Conservation (phyloP, 208 protist genomes). For the Trypanosoma mega region DNA sequence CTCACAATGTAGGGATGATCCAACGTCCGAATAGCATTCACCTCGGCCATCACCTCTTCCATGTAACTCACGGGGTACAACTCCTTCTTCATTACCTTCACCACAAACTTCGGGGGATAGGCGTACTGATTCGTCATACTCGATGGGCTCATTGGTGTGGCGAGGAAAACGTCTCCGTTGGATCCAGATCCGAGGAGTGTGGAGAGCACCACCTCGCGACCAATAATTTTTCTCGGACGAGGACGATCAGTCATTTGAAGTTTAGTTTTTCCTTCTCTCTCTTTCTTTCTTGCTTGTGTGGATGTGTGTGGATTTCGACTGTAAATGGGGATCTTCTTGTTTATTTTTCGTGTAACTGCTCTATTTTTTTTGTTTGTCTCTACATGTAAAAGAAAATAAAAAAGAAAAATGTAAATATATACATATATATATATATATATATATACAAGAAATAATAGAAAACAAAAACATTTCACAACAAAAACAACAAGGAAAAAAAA, state of each 20-base stretch:
- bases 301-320: too few species aligned
- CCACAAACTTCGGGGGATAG: constrained; percentile 45
- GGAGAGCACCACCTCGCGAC: constrained; percentile 54
- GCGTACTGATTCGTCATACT: constrained; percentile 31
- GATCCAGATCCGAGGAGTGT: constrained; percentile 49
- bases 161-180: constrained; percentile 59
- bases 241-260: constrained; percentile 10
- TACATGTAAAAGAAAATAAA: constrained; percentile 3
- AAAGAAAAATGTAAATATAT: constrained; percentile 16
- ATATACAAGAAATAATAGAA: constrained; percentile 3
- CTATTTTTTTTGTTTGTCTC: not conserved
- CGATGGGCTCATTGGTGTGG: constrained; percentile 15
- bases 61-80: constrained; percentile 37
- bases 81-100: constrained; percentile 71
- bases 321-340: too few species aligned
- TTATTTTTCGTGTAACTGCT: too few species aligned
- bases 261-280: too few species aligned
- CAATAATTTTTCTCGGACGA: constrained; percentile 24
- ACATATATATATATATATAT: constrained; percentile 12
- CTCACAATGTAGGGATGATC: constrained; percentile 72
- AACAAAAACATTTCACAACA: constrained; percentile 1
- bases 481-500: too few species aligned
- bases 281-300: too few species aligned
- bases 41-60: constrained; percentile 44
- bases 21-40: constrained; percentile 52